Base-by-base conservation (phyloP, 2,329 filamentous ascomycete species). In the Ophiocordyceps robertsii region DNA sequence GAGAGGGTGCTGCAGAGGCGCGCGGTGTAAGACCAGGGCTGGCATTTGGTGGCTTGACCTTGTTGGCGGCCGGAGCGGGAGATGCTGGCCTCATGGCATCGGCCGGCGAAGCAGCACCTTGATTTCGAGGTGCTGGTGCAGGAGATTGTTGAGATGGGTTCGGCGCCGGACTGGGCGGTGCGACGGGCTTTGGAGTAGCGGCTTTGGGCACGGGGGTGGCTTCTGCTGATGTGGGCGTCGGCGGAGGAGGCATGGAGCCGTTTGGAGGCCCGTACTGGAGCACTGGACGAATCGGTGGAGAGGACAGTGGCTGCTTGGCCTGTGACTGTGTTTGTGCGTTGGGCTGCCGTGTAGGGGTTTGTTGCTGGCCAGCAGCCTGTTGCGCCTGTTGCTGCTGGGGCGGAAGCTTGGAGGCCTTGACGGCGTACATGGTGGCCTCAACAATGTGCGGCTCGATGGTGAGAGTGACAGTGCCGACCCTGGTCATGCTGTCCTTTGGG, bases 391-490 rank as follows among this genome's bases (percentile, higher is more conserved):
- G 44, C 44, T 45, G 53, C 38, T 55, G 62, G 46, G 60, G 63
- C 21, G 64, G 60, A 32, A 65, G 68, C 49, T 75, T 77, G 8
- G 72, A 68, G 42, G 83, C 80, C 54, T 84, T 83, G 45, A 87
- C 77, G 17, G 75, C 73, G 55, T 73, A 88, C 67, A 88, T 75
- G 38, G 75, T 81, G 14, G 83, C 84, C 50, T 88, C 82, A 51
- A 92, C 77, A 37, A 84, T 75, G 56, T 92, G 84, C 37, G 86
- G 86, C 58, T 89, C 85, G 46, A 89, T 77, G 19, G 77, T 82
- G 47, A 93, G 77, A 30, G 79, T 79, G 47, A 84, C 79, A 50
- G 74, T 75, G 51, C 86, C 85, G 19, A 86, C 72, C 58, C 80
- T 84, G 49, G 72, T 68, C 78, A 87, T 85, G 47, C 72, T 78